Evolutionary conservation across 441 rosid species (phyloP).

Genomic region (Isatis lusitanica): DNA sequence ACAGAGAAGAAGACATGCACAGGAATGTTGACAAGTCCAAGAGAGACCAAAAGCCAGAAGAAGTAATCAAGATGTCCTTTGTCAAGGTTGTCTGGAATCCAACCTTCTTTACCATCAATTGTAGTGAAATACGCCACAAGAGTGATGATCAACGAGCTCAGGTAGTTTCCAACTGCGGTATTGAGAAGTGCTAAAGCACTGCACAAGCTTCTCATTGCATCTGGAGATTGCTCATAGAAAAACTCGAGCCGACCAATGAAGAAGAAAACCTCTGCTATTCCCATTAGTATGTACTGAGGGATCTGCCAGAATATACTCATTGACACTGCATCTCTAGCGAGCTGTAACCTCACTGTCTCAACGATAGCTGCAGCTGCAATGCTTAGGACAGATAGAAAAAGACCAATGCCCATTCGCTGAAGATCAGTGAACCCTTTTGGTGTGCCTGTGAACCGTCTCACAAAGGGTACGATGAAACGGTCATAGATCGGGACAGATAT

Average conservation of each 20-base stretch:
- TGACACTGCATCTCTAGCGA: constrained; percentile 17
- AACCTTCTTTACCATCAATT: background rate
- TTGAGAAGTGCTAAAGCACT: constrained; percentile 44
- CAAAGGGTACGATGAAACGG: constrained; percentile 38
- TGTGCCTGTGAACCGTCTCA: constrained; percentile 25
- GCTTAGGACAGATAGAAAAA: constrained; percentile 33
- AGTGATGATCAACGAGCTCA: constrained; percentile 46
- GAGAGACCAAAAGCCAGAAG: background rate
- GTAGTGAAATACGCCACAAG: constrained; percentile 26
- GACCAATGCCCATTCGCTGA: constrained; percentile 42
- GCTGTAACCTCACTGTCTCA: background rate
- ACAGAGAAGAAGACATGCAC: constrained; percentile 12
- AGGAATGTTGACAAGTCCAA: constrained; percentile 11
- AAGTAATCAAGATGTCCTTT: constrained; percentile 12
- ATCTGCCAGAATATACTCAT: constrained; percentile 49
- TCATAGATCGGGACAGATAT: constrained; percentile 44
- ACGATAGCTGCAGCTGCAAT: background rate
- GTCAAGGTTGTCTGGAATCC: constrained; percentile 6
- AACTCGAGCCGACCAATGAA: constrained; percentile 49
- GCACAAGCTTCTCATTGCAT: constrained; percentile 53
- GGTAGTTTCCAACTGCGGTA: constrained; percentile 44
- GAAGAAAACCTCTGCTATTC: constrained; percentile 49
- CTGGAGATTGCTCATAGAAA: constrained; percentile 54
- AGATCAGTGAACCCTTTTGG: constrained; percentile 36
- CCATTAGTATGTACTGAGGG: constrained; percentile 49